These are phyloP conservation scores for Bipolaris zeicola DNA, from an alignment of 2,329 filamentous ascomycete genomes.

Conservation along the genomic window DNA sequence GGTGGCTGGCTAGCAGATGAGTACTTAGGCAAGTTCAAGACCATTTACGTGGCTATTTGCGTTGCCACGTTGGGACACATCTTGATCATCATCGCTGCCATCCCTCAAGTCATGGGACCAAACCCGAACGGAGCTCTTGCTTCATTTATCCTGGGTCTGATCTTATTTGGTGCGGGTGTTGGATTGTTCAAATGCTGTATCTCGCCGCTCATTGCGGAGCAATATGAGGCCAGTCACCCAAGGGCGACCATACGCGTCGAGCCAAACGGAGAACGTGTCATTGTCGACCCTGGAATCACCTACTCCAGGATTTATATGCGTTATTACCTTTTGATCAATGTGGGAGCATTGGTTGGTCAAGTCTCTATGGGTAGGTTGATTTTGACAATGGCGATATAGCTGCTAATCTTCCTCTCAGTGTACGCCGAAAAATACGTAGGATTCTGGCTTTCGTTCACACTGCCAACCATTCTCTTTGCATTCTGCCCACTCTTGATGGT, in stretches of 20 bases:
- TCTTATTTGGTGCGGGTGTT: constrained; percentile 51
- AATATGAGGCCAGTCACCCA: constrained; percentile 63
- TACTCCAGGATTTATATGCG: constrained; percentile 69
- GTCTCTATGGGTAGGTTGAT: constrained; percentile 58
- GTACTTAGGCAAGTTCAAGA: constrained; percentile 64
- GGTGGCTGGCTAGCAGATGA: constrained; percentile 64
- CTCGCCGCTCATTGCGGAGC: constrained; percentile 71
- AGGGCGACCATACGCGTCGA: constrained; percentile 57
- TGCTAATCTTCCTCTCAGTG: constrained; percentile 44
- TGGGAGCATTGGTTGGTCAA: constrained; percentile 66
- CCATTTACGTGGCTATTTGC: constrained; percentile 59
- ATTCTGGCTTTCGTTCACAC: constrained; percentile 72
- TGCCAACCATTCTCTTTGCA: constrained; percentile 68
- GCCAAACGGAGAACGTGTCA: constrained; percentile 65
- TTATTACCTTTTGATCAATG: constrained; percentile 74
- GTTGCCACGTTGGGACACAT: constrained; percentile 63
- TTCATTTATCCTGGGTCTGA: constrained; percentile 56
- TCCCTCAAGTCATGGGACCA: constrained; percentile 51
- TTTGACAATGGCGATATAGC: not conserved
- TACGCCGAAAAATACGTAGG: constrained; percentile 76
- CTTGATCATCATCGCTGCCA: constrained; percentile 58
- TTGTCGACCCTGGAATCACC: constrained; percentile 70
- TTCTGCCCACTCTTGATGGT: constrained; percentile 63
- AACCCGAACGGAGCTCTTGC: constrained; percentile 49
- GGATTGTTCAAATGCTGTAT: constrained; percentile 50